A percentile compares a stretch with the other conserved stretches of the same genome.
These are phyloP conservation scores for Grammothele lineata DNA, from an alignment of 768 basidiomycete species.

Conservation along the genomic window DNA sequence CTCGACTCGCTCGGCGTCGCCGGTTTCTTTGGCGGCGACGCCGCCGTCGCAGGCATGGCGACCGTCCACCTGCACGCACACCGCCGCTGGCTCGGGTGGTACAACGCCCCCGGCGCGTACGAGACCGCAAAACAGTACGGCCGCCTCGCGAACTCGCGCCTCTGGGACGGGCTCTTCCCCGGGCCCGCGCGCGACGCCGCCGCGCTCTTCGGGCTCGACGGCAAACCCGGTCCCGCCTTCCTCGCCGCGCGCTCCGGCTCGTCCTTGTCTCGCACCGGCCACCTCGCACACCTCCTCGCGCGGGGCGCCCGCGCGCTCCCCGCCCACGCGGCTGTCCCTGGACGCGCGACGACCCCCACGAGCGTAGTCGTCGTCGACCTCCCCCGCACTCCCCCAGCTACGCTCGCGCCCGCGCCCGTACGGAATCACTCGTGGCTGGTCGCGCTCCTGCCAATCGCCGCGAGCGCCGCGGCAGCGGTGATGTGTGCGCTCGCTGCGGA, in stretches of 20 bases:
- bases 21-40: slow-evolving; percentile 15
- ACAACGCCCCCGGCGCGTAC: slow-evolving; percentile 14
- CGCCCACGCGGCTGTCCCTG: neutral
- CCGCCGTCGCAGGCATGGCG: slow-evolving; percentile 11
- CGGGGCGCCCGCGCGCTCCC: neutral
- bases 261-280: slow-evolving; percentile 1
- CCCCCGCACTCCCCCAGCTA: neutral
- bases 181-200: slow-evolving; percentile 9
- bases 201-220: slow-evolving; percentile 14
- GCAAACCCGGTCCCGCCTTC: slow-evolving; percentile 5
- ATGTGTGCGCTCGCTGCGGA: slow-evolving; percentile 9
- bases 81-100: slow-evolving; percentile 14
- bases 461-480: slow-evolving; percentile 6
- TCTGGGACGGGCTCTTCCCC: slow-evolving; percentile 15
- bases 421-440: neutral
- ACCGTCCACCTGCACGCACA: slow-evolving; percentile 11
- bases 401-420: neutral
- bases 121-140: slow-evolving; percentile 16
- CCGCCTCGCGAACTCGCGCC: slow-evolving; percentile 10
- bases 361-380: slow-evolving; percentile 4
- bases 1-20: slow-evolving; percentile 11
- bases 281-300: slow-evolving; percentile 11
- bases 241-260: slow-evolving; percentile 11
- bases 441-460: slow-evolving; percentile 3
- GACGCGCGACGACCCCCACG: slow-evolving; percentile 3